A percentile compares a stretch with the other conserved stretches of the same genome.
Evolutionary conservation across 2,329 filamentous ascomycete genomes (phyloP).

Genomic region (Colletotrichum navitas): DNA sequence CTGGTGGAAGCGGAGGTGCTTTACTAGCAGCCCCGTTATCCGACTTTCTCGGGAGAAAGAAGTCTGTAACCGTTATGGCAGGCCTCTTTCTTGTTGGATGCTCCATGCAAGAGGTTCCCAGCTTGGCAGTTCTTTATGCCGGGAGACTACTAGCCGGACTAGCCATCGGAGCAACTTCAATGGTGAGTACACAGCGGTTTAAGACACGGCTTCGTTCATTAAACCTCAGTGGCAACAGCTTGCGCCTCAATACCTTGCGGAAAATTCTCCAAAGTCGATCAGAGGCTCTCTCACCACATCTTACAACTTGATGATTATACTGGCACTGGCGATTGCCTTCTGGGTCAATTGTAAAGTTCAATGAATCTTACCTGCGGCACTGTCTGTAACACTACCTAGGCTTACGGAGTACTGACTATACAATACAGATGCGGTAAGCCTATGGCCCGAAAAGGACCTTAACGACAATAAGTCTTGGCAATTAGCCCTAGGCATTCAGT

Average conservation of each 20-base stretch:
- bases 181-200: conserved; percentile 41
- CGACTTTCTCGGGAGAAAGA: conserved; percentile 54
- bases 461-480: conserved; percentile 52
- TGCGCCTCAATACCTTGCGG: conserved; percentile 56
- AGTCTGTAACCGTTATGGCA: conserved; percentile 50
- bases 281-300: conserved; percentile 55
- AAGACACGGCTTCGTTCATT: neutral
- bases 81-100: conserved; percentile 51
- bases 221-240: conserved; percentile 39
- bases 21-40: conserved; percentile 53
- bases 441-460: conserved; percentile 47
- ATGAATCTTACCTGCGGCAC: too few species aligned
- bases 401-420: neutral
- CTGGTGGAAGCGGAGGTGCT: conserved; percentile 54
- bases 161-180: conserved; percentile 52
- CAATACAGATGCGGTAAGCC: conserved; percentile 42
- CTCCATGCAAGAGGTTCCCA: conserved; percentile 52
- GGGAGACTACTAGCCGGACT: conserved; percentile 54
- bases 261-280: conserved; percentile 56
- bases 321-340: conserved; percentile 51
- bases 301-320: conserved; percentile 56
- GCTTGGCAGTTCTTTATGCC: conserved; percentile 52
- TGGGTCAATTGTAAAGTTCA: conserved; percentile 47
- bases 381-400: too few species aligned
- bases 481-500: conserved; percentile 52